phyloP scores from a whole-genome alignment of 352 stramenopile species.

The Pythium dissimile region DNA sequence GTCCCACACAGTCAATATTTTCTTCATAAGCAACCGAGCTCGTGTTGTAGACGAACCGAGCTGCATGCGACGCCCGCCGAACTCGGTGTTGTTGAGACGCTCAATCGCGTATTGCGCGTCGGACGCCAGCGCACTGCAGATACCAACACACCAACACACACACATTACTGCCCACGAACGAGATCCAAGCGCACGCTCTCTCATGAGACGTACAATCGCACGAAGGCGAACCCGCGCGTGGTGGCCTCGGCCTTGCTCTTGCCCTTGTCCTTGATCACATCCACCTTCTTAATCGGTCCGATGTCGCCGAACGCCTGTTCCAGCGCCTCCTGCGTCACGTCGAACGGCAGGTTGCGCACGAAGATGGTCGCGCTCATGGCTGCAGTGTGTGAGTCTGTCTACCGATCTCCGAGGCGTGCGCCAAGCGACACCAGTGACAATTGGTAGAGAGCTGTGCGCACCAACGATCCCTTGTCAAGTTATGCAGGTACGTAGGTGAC shows the following conservation, averaged over 20 bases:
- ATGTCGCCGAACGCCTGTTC: conserved; percentile 82
- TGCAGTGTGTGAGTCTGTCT: not conserved
- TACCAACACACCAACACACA: not conserved
- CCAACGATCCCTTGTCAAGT: conserved; percentile 17
- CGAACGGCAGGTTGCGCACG: conserved; percentile 85
- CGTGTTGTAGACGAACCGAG: conserved; percentile 45
- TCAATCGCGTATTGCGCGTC: conserved; percentile 70
- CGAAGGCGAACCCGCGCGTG: conserved; percentile 83
- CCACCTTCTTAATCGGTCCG: conserved; percentile 81
- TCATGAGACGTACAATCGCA: conserved; percentile 85
- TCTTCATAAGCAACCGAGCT: too few species aligned
- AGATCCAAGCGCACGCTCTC: not conserved
- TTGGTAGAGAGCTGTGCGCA: conserved; percentile 17
- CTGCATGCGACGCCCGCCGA: conserved; percentile 76
- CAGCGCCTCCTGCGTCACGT: conserved; percentile 80
- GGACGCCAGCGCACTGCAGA: conserved; percentile 58
- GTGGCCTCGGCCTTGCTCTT: conserved; percentile 76
- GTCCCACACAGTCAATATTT: too few species aligned
- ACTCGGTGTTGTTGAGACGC: conserved; percentile 72
- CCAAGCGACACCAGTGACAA: conserved; percentile 17
- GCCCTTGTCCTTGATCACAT: conserved; percentile 89
- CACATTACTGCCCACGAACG: not conserved
- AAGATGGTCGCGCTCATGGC: conserved; percentile 61
- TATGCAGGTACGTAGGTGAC: not conserved
- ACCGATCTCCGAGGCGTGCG: too few species aligned